These are phyloP conservation scores for Colletotrichum aenigma DNA, from an alignment of 2,329 filamentous ascomycete genomes.

Conservation along the genomic window DNA sequence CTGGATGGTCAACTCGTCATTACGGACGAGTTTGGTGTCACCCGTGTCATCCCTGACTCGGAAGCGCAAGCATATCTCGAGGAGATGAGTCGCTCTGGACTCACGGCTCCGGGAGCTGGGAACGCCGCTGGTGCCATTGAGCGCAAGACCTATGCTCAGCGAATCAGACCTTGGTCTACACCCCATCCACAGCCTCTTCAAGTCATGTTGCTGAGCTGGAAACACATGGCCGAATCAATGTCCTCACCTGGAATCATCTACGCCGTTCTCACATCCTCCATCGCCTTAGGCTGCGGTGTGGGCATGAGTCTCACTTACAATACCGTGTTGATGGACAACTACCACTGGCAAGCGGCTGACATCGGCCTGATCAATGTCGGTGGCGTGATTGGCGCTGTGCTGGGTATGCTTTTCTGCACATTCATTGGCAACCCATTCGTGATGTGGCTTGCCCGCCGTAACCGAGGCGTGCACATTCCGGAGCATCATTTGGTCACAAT, in stretches of 20 bases:
- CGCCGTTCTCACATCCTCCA: conserved; percentile 38
- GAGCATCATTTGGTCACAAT: conserved; percentile 24
- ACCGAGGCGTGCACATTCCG: conserved; percentile 24
- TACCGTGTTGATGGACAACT: conserved; percentile 33
- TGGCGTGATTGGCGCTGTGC: conserved; percentile 46
- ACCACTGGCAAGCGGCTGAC: conserved; percentile 32
- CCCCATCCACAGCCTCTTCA: conserved; percentile 19
- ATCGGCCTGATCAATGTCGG: conserved; percentile 52
- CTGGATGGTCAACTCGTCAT: conserved; percentile 36
- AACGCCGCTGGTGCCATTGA: background rate
- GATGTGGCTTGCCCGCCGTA: conserved; percentile 23
- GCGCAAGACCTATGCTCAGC: conserved; percentile 27
- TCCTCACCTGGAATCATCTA: conserved; percentile 41
- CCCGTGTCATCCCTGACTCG: conserved; percentile 32
- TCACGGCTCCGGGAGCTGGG: background rate
- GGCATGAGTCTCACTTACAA: conserved; percentile 42
- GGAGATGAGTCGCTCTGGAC: background rate
- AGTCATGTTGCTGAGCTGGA: conserved; percentile 16
- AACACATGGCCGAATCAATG: conserved; percentile 21
- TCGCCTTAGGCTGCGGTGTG: conserved; percentile 38
- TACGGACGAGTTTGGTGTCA: conserved; percentile 42
- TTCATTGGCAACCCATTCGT: conserved; percentile 22
- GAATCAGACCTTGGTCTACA: conserved; percentile 31
- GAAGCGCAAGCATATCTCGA: conserved; percentile 30
- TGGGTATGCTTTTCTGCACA: conserved; percentile 28